phyloP scores from a whole-genome alignment of 202 grass and related monocot species.

The Saccharum hybrid region DNA sequence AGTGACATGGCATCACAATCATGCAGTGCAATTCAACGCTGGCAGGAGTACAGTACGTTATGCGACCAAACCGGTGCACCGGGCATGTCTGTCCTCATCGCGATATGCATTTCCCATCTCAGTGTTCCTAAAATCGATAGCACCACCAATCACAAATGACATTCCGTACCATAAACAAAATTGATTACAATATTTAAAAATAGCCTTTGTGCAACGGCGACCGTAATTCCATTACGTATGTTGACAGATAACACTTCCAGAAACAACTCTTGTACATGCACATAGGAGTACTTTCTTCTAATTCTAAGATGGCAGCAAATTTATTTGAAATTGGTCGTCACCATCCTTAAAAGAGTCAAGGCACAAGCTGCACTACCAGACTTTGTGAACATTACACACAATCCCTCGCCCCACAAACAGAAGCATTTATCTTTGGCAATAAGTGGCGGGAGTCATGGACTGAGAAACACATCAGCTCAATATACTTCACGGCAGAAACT shows the following conservation, averaged over 20 bases:
- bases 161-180: no score
- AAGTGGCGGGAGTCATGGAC: no score
- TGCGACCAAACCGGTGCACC: no score
- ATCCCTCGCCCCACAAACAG: not conserved
- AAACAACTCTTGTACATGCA: constrained; percentile 1
- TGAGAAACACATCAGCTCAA: not conserved
- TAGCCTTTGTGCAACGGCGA: no score
- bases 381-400: constrained; percentile 42
- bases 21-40: no score
- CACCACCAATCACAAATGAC: no score
- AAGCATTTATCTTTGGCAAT: not conserved
- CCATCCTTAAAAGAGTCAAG: constrained; percentile 15
- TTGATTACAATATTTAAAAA: not conserved
- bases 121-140: no score
- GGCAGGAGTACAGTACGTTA: no score
- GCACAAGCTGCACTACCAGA: constrained; percentile 39
- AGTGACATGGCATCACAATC: no score
- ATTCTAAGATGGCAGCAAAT: constrained; percentile 30
- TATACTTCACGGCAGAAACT: constrained; percentile 12
- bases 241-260: not conserved
- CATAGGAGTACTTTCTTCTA: not conserved
- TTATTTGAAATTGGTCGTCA: constrained; percentile 46
- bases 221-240: not conserved
- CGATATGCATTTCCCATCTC: not conserved
- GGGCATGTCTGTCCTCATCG: no score